Percentiles rank a stretch among this genome's conserved stretches.
phyloP scores from a whole-genome alignment of 345 rosid genomes.

The Luvunga scandens region DNA sequence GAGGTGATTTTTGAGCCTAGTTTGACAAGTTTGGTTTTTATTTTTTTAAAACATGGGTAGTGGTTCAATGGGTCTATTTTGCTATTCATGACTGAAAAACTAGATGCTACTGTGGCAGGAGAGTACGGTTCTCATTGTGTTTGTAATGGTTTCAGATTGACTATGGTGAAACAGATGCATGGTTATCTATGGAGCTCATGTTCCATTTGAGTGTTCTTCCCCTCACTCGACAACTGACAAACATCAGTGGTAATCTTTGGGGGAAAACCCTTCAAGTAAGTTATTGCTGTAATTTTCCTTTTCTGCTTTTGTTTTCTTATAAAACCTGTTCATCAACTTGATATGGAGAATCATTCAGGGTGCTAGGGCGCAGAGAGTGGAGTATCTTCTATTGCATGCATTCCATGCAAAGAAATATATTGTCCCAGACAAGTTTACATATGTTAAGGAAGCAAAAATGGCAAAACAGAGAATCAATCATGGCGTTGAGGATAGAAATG shows the following conservation, averaged over 20 bases:
- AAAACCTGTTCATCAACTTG: constrained; percentile 7
- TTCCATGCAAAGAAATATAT: constrained; percentile 87
- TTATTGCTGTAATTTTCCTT: neutral
- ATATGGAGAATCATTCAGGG: constrained; percentile 44
- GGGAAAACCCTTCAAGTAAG: constrained; percentile 95
- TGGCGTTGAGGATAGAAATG: constrained; percentile 41
- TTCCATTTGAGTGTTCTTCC: constrained; percentile 95
- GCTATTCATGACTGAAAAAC: neutral
- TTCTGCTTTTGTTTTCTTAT: neutral
- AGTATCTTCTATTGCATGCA: constrained; percentile 88
- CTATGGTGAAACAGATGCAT: constrained; percentile 95
- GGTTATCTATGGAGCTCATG: constrained; percentile 99
- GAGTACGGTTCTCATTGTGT: constrained; percentile 21
- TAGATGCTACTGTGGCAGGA: neutral
- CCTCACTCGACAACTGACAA: constrained; percentile 95
- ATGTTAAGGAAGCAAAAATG: constrained; percentile 50
- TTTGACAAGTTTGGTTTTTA: neutral
- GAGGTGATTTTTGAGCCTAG: constrained; percentile 1
- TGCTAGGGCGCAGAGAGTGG: constrained; percentile 97
- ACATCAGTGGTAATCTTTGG: constrained; percentile 99
- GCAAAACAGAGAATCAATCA: constrained; percentile 51
- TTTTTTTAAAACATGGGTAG: neutral
- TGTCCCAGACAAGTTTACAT: constrained; percentile 83
- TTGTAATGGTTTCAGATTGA: constrained; percentile 63
- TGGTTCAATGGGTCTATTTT: constrained; percentile 1